Evolutionary conservation across 192 early-diverging fungal genomes (phyloP), one percentile per base, ranked within the genome.

Genomic region (Rhizophagus prolifer): DNA sequence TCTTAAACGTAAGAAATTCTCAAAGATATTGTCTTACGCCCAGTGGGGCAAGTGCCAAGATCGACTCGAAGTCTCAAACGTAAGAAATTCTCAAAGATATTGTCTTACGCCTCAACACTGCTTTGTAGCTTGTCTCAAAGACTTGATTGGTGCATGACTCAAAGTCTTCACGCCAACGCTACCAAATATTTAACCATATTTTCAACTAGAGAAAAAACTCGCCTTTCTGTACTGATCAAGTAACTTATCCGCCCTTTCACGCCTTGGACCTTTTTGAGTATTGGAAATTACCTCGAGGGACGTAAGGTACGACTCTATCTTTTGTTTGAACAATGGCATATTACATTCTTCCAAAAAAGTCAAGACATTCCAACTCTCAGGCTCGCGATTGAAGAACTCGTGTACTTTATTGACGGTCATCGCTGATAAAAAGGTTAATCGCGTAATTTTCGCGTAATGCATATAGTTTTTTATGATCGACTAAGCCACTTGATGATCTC

Each of bases 321-420:
- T 70, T 70, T 70, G 69, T 19, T 70, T 70, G 44, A 70, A 70
- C 54, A 70, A 44, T 70, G 68, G 9, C 50, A 70, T 7, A 16
- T 70, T 44, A 50, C 68, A 70, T 70, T 70, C 68, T 70, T 70
- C 68, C n/a, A 70, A 70, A 70, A 70, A 70, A 46, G 36, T 50
- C 68, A 70, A 70, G 21, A 70, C 50, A 70, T 70, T 23, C 68
- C 68, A 70, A 70, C 50, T 70, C 68, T 70, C 68, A 46, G 68
- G 68, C 9, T 70, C 68, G 68, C 44, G 68, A 70, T 70, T 70
- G 7, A 70, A 70, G 50, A 46, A 70, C 38, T 70, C 44, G 68
- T 70, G 68, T 50, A 70, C 50, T 44, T 70, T 41, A 14, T 44
- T 70, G 25, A 44, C 68, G 0, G 62, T 36, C 62, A 64, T 64